Base-by-base conservation (phyloP, 2,329 filamentous ascomycete species). In the Fusarium sp. region DNA sequence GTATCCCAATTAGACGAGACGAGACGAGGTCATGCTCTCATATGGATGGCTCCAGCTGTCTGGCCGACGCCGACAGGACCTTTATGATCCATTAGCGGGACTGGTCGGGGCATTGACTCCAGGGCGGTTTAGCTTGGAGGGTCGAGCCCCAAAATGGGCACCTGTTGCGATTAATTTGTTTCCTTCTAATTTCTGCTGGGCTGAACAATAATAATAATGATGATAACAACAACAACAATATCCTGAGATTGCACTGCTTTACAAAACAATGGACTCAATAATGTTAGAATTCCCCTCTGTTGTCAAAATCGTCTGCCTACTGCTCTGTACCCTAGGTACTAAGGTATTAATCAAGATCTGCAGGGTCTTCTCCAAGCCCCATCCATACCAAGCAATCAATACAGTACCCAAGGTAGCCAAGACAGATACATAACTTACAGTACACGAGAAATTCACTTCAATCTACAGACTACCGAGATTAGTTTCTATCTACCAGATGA, bases 141-240 rank as follows among this genome's bases (percentile, higher is more conserved):
- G 59, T 69, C 59, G 51, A 51, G 48, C 54, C 63, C 51, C 41
- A 31, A 70, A 70, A 53, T 57, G 58, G 63, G 34, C 18, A 37
- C 34, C 34, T 39, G 53, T 13, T 39, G 37, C 37, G 28, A 57
- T 64, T 13, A 48, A 42, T 58, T 49, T 51, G 65, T 62, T 69
- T 69, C 66, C 34, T 58, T 28, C 26, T 12, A 28, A 28, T 69
- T 62, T 65, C 66, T 37, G 58, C 28, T 68, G 43, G 54, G 42
- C 23, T 51, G 23, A 28, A 42, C 7, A 11, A 37, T 37, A n/a
- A 13, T 30, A 30, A 30, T 13, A 30, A 30, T 9, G 10, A 26
- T 26, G 9, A 23, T 23, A 23, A 23, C n/a, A 37, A 13, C 13
- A 30, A 30, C 6, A 30, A 30, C 6, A 12, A 37, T 37, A n/a